Conservation (phyloP, 1,284 basidiomycete species). For the Sutorius eximius region DNA sequence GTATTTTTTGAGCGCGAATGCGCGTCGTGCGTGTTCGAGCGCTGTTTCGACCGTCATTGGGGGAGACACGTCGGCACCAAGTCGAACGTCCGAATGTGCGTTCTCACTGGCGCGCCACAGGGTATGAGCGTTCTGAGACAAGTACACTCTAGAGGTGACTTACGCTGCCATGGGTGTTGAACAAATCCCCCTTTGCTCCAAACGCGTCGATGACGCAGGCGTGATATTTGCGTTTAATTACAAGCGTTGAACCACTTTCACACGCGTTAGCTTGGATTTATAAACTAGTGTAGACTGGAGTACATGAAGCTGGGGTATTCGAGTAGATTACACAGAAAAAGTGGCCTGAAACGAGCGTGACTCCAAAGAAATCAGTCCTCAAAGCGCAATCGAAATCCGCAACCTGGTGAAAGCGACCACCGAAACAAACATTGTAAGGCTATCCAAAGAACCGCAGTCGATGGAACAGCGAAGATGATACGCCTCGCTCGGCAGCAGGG, state of each 20-base stretch:
- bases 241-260: background rate
- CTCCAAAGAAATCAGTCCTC: constrained; percentile 6
- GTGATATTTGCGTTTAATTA: constrained; percentile 22
- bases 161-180: constrained; percentile 26
- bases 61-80: constrained; percentile 12
- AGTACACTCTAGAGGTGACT: constrained; percentile 1
- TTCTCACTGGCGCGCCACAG: constrained; percentile 5
- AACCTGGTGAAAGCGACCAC: background rate
- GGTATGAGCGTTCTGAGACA: background rate
- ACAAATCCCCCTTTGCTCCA: background rate
- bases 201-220: constrained; percentile 22
- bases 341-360: background rate
- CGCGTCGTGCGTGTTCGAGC: constrained; percentile 78
- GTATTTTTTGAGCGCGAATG: constrained; percentile 84
- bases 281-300: too few species aligned
- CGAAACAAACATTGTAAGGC: background rate
- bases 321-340: constrained; percentile 28
- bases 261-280: constrained; percentile 1
- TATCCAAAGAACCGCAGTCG: constrained; percentile 4
- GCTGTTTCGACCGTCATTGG: constrained; percentile 51
- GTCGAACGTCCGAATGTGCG: background rate
- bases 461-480: background rate
- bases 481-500: background rate
- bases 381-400: constrained; percentile 11
- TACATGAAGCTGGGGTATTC: constrained; percentile 22